These are phyloP conservation scores for Mrakia gelida DNA, from an alignment of 768 basidiomycete species.

Conservation along the genomic window DNA sequence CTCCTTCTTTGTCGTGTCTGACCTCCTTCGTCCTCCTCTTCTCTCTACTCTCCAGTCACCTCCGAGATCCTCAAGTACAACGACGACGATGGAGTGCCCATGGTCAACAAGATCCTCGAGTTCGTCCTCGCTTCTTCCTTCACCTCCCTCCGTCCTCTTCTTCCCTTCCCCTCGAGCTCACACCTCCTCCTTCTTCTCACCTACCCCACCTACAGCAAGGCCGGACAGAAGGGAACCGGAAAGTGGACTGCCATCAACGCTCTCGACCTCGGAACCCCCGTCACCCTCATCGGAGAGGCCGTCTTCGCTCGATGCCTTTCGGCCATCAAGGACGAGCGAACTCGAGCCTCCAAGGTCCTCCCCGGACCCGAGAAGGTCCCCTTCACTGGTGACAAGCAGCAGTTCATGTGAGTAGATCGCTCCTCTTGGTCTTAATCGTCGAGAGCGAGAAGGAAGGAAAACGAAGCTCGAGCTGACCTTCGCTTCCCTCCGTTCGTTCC, in stretches of 20 bases:
- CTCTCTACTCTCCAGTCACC: slow-evolving; percentile 42
- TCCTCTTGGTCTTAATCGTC: background rate
- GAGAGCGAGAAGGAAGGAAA: background rate
- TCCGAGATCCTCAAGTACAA: slow-evolving; percentile 95
- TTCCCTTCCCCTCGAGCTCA: background rate
- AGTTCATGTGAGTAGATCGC: slow-evolving; percentile 58
- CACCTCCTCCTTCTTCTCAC: background rate
- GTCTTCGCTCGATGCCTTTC: slow-evolving; percentile 98
- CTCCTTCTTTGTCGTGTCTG: background rate
- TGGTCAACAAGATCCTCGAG: slow-evolving; percentile 91
- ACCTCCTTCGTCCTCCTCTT: background rate
- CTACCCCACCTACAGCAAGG: slow-evolving; percentile 48
- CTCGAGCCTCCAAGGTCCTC: slow-evolving; percentile 84
- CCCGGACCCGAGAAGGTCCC: slow-evolving; percentile 84
- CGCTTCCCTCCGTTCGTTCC: background rate
- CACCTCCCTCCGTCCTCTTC: background rate
- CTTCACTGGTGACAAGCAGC: slow-evolving; percentile 94
- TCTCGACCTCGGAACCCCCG: slow-evolving; percentile 74
- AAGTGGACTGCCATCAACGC: slow-evolving; percentile 98
- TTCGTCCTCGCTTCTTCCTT: background rate
- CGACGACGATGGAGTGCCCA: slow-evolving; percentile 86
- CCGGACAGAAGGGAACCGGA: slow-evolving; percentile 98
- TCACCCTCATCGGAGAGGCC: slow-evolving; percentile 98
- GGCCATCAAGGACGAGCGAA: slow-evolving; percentile 91
- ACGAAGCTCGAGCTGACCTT: background rate